Base-by-base conservation (phyloP, 495 filamentous ascomycete species). In the Trichoderma parareesei region DNA sequence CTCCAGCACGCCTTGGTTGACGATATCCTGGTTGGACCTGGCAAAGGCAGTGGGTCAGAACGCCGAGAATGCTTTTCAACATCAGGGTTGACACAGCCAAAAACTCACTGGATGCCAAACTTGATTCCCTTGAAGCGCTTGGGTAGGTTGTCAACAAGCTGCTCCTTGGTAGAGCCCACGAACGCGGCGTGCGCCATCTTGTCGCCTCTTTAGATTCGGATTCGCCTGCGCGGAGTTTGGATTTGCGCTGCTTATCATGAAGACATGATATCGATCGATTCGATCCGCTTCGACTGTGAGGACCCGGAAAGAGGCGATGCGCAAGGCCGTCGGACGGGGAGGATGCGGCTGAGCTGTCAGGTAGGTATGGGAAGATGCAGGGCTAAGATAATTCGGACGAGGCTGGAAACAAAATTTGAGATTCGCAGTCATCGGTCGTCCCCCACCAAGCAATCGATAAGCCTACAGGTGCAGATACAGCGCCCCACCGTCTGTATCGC, bases 121-220 rank as follows among this genome's bases (percentile, higher is more conserved):
- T 94, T 90, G 70, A 98, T 81, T 71, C 93, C 87, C 71, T 89
- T 92, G 77, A 98, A 95, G 66, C 91, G 83, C 82, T 96, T 95
- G 6, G 93, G 93, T 8, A 89, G 77, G 67, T 86, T 84, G 75
- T 96, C 91, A 53, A 92, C 85, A 71, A 98, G 87, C 81, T 96
- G 92, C 79, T 89, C 86, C 81, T 97, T 97, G 73, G 53, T 57
- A 27, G 53, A 57, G 53, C 53, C 37, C 53, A 57, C 53, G 37
- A 57, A 57, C 53, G 53, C 53, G 53, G 53, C 53, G 53, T 57
- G 53, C 53, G 53, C 53, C 53, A 57, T 57, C n/a, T 9, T 57
- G 53, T 37, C 53, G 33, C 53, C 27, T 57, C 27, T 57, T 57
- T 14, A 37, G 9, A 33, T n/a, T 37, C 10, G 53, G 27, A 57